Base-by-base conservation (phyloP, 257 asterid genomes). In the Lithospermum erythrorhizon region DNA sequence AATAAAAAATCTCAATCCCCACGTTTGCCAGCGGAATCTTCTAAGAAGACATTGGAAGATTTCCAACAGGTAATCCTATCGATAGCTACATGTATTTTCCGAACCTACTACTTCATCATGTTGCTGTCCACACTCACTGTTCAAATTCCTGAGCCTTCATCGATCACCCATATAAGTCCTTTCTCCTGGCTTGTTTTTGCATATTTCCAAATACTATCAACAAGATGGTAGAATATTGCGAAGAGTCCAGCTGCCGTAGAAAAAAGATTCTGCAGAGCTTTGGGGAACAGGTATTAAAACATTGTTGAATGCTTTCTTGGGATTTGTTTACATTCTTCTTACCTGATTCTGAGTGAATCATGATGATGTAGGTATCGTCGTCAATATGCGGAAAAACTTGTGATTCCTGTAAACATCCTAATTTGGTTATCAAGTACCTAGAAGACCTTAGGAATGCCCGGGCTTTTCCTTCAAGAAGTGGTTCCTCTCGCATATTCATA, bases 201-300 rank as follows among this genome's bases (percentile, higher is more conserved):
- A 70, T 52, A 73, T 49, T 54, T 61, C 61, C 10, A 27, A 56
- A 23, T 60, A 4, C 66, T 45, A 59, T 71, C 56, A 65, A 75
- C 58, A 75, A 91, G 98, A 84, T 91, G 93, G 83, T 81, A 68
- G 88, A 83, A 69, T 91, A 85, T 68, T 91, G 96, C 61, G 94
- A 91, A 76, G 81, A 76, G 68, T 73, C 84, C 59, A 82, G 81
- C 63, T 91, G 98, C 70, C 95, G 96, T 70, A 86, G 98, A 71
- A 91, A 78, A 81, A 88, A 86, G 84, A 88, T 91, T 66, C 96
- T 91, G 59, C 85, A 79, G 72, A 73, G 86, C 81, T 91, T 91
- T 71, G 96, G 94, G 55, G 96, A 91, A 76, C 80, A 82, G 96
- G 98, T 88, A 49, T 53, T 53, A 20, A 62, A 20, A 45, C 18